These are phyloP conservation scores for Capillidium heterosporum DNA, from an alignment of 371 early-diverging fungal species.

Conservation along the genomic window DNA sequence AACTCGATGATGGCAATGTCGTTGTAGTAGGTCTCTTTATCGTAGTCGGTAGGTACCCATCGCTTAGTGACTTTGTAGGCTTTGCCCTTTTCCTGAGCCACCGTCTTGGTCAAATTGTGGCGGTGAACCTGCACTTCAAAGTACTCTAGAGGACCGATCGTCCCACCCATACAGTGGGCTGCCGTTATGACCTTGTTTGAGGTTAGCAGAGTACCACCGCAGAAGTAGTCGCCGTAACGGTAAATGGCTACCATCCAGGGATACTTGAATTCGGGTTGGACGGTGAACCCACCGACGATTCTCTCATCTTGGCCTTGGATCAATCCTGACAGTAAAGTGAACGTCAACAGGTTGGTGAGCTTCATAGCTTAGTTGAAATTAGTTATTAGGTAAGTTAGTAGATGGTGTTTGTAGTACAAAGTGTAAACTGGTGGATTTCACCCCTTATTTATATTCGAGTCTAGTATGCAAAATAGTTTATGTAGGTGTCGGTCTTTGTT, in stretches of 20 bases:
- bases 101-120: background rate
- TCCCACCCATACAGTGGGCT: conserved; percentile 19
- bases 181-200: conserved; percentile 20
- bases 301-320: background rate
- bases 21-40: background rate
- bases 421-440: too few relatives aligned
- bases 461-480: too few relatives aligned
- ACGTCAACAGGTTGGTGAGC: too few relatives aligned
- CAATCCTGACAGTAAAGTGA: too few relatives aligned
- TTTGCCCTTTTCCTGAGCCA: background rate
- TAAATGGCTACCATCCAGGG: conserved; percentile 3
- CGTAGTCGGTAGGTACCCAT: background rate
- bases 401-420: too few relatives aligned
- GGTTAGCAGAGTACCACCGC: conserved; percentile 21
- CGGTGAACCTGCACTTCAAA: background rate
- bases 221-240: conserved; percentile 6
- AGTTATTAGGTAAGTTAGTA: too few relatives aligned
- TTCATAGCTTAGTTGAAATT: too few relatives aligned
- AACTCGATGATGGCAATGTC: background rate
- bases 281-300: conserved; percentile 4
- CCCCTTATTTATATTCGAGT: too few relatives aligned
- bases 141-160: background rate
- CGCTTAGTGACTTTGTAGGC: background rate
- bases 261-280: conserved; percentile 2
- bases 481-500: too few relatives aligned